A percentile compares a stretch with the other conserved stretches of the same genome.
Conservation (phyloP, 345 rosid species). For the Eucalyptus polybractea region DNA sequence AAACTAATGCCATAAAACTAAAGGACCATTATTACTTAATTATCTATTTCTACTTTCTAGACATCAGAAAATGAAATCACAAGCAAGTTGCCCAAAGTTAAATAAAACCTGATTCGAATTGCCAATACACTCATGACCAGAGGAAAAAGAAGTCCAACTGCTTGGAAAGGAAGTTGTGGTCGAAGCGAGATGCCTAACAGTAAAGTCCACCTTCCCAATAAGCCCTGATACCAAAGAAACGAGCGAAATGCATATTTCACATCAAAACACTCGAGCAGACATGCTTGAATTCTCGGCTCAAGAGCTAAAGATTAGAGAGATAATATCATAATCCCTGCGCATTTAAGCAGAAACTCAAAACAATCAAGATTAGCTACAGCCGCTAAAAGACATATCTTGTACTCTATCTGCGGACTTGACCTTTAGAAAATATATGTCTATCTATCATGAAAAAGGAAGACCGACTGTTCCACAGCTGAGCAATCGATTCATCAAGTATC, state of each 20-base stretch:
- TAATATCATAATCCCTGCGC: neutral
- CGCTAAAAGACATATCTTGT: neutral
- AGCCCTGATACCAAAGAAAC: constrained; percentile 35
- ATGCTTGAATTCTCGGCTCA: neutral
- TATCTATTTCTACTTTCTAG: neutral
- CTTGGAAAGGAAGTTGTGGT: constrained; percentile 60
- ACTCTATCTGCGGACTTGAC: neutral
- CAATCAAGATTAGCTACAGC: neutral
- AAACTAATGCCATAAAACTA: neutral
- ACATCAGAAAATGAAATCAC: neutral
- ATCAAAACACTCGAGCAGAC: neutral
- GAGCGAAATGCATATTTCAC: neutral
- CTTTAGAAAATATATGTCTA: neutral
- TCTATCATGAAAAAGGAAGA: neutral
- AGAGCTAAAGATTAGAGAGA: neutral
- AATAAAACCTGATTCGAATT: constrained; percentile 36
- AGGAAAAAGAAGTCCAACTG: constrained; percentile 43
- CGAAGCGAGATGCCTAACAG: constrained; percentile 91
- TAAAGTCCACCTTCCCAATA: constrained; percentile 93
- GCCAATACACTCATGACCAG: constrained; percentile 53
- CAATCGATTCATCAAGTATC: neutral
- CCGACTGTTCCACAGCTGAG: neutral
- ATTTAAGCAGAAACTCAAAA: neutral
- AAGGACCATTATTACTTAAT: neutral
- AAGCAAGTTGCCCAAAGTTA: neutral